These are phyloP conservation scores for Amphicarpaea edgeworthii DNA, from an alignment of 306 rosid genomes.

Conservation along the genomic window DNA sequence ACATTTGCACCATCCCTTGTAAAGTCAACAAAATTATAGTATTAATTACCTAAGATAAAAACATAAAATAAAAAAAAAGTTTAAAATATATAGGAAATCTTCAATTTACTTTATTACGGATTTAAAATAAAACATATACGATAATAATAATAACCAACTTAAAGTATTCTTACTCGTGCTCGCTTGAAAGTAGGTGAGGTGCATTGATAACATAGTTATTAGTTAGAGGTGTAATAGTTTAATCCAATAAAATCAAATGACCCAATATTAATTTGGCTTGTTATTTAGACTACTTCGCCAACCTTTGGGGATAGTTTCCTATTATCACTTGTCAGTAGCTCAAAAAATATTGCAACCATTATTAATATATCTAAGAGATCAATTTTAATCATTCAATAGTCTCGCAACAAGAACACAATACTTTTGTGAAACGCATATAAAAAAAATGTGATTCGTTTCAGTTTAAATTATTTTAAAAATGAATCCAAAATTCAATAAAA, in stretches of 20 bases:
- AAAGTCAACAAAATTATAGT: neutral
- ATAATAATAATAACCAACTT: conserved; percentile 51
- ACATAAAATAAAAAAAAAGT: too few species aligned
- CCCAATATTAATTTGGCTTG: conserved; percentile 32
- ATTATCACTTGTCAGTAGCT: conserved; percentile 53
- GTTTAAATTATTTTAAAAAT: too few species aligned
- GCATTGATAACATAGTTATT: conserved; percentile 54
- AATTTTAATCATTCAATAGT: too few species aligned
- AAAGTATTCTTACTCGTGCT: conserved; percentile 45
- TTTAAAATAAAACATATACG: conserved; percentile 32
- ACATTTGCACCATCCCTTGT: neutral
- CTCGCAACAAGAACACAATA: too few species aligned
- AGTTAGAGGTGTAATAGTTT: conserved; percentile 53
- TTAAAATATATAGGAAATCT: too few species aligned
- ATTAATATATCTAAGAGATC: too few species aligned
- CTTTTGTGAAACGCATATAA: too few species aligned
- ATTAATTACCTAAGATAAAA: neutral
- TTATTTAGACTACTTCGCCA: conserved; percentile 53
- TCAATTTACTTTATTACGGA: conserved; percentile 62
- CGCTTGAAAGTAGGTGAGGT: conserved; percentile 51
- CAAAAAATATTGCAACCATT: conserved; percentile 54
- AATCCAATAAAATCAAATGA: too few species aligned
- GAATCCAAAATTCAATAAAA: too few species aligned
- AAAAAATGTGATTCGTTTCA: too few species aligned
- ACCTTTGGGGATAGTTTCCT: conserved; percentile 67